Evolutionary conservation across 352 stramenopile species (phyloP).

Genomic region (Pythium rishiriense): DNA sequence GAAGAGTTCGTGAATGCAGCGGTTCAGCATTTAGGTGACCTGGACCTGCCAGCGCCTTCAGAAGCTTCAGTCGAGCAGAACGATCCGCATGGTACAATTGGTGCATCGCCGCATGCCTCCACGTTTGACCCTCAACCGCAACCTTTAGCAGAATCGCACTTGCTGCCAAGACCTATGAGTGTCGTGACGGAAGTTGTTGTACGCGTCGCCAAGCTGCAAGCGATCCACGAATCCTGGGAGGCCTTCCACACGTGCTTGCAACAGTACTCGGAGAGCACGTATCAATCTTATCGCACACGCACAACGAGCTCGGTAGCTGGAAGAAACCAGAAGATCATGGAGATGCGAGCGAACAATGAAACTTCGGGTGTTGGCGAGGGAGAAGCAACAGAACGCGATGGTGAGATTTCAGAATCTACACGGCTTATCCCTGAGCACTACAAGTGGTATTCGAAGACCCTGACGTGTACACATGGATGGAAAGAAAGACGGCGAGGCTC

Average conservation of each 20-base stretch:
- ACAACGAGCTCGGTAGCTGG: constrained; percentile 71
- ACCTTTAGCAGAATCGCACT: background rate
- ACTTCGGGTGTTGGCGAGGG: background rate
- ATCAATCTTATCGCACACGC: constrained; percentile 72
- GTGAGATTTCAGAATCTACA: constrained; percentile 15
- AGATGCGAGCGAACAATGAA: constrained; percentile 28
- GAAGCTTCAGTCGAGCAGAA: background rate
- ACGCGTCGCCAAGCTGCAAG: constrained; percentile 54
- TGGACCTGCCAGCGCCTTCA: background rate
- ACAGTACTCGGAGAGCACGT: constrained; percentile 64
- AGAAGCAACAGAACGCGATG: background rate
- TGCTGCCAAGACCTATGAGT: constrained; percentile 4
- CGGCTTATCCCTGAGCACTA: constrained; percentile 61
- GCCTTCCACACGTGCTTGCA: constrained; percentile 62
- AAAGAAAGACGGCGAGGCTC: constrained; percentile 69
- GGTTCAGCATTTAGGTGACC: constrained; percentile 11
- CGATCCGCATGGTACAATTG: background rate
- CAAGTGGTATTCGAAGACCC: constrained; percentile 83
- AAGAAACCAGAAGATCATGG: constrained; percentile 70
- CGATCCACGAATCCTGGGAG: constrained; percentile 65
- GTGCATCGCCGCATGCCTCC: background rate
- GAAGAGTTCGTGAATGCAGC: constrained; percentile 17
- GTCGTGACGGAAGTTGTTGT: constrained; percentile 51
- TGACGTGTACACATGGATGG: constrained; percentile 83
- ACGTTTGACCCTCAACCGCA: background rate